These are phyloP conservation scores for Apiospora hydei DNA, from an alignment of 2,329 filamentous ascomycete species.

Conservation along the genomic window DNA sequence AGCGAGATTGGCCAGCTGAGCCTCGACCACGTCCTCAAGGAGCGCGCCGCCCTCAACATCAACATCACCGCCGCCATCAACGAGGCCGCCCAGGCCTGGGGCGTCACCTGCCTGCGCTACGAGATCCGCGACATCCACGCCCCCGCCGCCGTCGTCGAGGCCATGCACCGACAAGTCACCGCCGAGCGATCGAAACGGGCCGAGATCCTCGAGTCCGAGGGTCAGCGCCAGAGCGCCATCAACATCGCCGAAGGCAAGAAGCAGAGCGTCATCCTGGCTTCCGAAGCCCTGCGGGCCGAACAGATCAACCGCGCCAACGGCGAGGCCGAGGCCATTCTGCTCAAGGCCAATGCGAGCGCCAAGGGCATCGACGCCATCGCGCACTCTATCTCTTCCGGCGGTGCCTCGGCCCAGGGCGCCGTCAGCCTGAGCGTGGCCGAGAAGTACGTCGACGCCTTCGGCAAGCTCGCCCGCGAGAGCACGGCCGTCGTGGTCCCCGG, in stretches of 20 bases:
- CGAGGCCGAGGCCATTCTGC: slow-evolving; percentile 90
- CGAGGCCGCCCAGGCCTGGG: slow-evolving; percentile 96
- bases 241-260: slow-evolving; percentile 98
- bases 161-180: slow-evolving; percentile 98
- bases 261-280: slow-evolving; percentile 95
- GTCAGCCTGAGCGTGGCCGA: slow-evolving; percentile 90
- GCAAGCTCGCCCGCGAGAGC: slow-evolving; percentile 90
- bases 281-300: slow-evolving; percentile 87
- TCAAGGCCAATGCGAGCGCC: slow-evolving; percentile 88
- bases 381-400: slow-evolving; percentile 74
- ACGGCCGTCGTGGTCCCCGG: slow-evolving; percentile 95
- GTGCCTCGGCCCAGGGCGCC: slow-evolving; percentile 79
- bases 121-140: slow-evolving; percentile 99
- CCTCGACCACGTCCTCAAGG: slow-evolving; percentile 96
- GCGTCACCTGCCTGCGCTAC: slow-evolving; percentile 93
- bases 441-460: slow-evolving; percentile 97
- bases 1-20: slow-evolving; percentile 96
- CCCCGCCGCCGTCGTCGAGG: slow-evolving; percentile 89
- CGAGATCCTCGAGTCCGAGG: slow-evolving; percentile 96
- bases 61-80: slow-evolving; percentile 99
- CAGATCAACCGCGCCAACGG: slow-evolving; percentile 92
- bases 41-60: slow-evolving; percentile 92
- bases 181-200: slow-evolving; percentile 97
- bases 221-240: slow-evolving; percentile 96
- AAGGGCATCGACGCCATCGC: slow-evolving; percentile 88